Evolutionary conservation across 257 asterid genomes (phyloP).

Genomic region (Penstemon newberryi): DNA sequence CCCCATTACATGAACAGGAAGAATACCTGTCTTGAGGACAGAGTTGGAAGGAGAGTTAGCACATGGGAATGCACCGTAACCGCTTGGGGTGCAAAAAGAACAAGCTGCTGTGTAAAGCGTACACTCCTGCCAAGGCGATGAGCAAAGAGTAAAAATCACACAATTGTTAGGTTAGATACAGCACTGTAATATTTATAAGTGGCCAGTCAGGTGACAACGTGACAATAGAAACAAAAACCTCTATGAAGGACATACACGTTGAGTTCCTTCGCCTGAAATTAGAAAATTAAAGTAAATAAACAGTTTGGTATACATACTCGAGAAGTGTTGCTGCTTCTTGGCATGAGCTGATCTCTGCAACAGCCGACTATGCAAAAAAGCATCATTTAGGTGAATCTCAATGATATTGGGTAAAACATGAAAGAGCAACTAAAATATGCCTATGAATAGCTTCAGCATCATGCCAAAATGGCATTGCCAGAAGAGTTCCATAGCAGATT

Average conservation of each 20-base stretch:
- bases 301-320: constrained; percentile 59
- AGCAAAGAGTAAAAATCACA: constrained; percentile 26
- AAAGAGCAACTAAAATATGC: constrained; percentile 19
- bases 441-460: constrained; percentile 17
- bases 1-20: constrained; percentile 23
- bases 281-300: constrained; percentile 18
- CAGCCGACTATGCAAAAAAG: constrained; percentile 71
- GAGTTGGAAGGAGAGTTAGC: constrained; percentile 90
- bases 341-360: constrained; percentile 93
- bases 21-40: constrained; percentile 90
- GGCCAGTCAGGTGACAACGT: constrained; percentile 14
- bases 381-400: constrained; percentile 36
- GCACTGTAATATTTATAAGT: constrained; percentile 7
- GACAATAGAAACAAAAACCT: constrained; percentile 21
- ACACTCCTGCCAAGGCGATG: constrained; percentile 65
- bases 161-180: constrained; percentile 1
- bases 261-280: constrained; percentile 12
- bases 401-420: constrained; percentile 24
- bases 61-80: constrained; percentile 92
- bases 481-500: constrained; percentile 10
- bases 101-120: constrained; percentile 94
- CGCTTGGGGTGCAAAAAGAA: constrained; percentile 97
- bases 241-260: constrained; percentile 9
- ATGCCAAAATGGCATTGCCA: constrained; percentile 12
- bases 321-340: constrained; percentile 90